Conservation (phyloP, 2,329 filamentous ascomycete species). For the Colletotrichum agaves region DNA sequence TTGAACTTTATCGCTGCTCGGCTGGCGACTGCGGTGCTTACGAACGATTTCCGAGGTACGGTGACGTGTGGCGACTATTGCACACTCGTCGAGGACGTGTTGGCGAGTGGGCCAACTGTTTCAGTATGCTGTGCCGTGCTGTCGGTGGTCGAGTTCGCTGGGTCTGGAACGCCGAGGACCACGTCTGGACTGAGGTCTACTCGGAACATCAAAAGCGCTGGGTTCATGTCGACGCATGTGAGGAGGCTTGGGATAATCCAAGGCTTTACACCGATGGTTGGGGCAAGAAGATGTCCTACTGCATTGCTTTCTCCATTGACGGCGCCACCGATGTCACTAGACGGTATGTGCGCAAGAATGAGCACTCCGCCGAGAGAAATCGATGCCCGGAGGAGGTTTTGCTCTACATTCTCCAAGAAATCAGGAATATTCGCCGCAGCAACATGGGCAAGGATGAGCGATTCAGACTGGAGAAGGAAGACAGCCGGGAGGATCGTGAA, state of each 20-base stretch:
- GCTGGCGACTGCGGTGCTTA: constrained; percentile 77
- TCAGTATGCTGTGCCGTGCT: constrained; percentile 96
- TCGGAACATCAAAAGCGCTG: constrained; percentile 92
- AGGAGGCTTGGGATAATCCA: constrained; percentile 95
- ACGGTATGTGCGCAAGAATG: constrained; percentile 76
- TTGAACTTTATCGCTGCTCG: constrained; percentile 92
- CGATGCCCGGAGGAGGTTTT: constrained; percentile 90
- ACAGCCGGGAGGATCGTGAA: constrained; percentile 79
- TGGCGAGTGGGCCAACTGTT: constrained; percentile 98
- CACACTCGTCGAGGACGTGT: constrained; percentile 87
- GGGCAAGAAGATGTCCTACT: constrained; percentile 97
- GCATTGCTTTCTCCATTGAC: constrained; percentile 94
- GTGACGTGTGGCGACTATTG: constrained; percentile 91
- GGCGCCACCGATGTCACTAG: constrained; percentile 75
- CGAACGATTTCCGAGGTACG: constrained; percentile 93
- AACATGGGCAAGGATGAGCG: constrained; percentile 89
- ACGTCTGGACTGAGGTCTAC: constrained; percentile 98
- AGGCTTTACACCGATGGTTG: constrained; percentile 93
- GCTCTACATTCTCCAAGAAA: constrained; percentile 91
- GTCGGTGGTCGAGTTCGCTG: constrained; percentile 91
- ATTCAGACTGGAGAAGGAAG: constrained; percentile 83
- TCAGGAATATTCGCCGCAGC: constrained; percentile 82
- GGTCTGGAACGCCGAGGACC: constrained; percentile 98
- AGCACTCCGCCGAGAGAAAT: constrained; percentile 78
- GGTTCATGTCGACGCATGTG: constrained; percentile 96